These are phyloP conservation scores for Jamesozyma jinghongensis DNA, from an alignment of 805 yeast species.

Conservation along the genomic window DNA sequence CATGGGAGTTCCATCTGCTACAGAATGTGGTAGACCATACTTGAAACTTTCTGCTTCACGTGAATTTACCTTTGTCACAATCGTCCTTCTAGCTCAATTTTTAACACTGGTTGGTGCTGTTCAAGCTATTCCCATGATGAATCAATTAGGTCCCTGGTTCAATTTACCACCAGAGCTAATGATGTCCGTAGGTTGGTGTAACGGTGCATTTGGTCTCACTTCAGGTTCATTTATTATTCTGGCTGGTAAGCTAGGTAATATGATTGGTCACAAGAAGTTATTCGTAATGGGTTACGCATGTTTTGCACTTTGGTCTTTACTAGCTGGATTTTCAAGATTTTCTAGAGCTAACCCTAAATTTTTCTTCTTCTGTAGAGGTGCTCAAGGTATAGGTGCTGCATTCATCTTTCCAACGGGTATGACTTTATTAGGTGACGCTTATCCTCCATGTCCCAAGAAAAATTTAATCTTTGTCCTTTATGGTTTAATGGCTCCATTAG, in stretches of 20 bases:
- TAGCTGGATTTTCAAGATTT: conserved; percentile 44
- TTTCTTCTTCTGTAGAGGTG: conserved; percentile 38
- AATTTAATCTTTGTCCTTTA: conserved; percentile 46
- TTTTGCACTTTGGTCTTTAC: conserved; percentile 48
- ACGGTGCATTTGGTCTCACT: conserved; percentile 9
- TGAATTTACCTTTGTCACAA: conserved; percentile 6
- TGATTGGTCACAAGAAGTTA: conserved; percentile 49
- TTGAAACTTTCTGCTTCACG: background rate
- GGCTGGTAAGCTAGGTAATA: conserved; percentile 63
- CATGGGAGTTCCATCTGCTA: too few species aligned
- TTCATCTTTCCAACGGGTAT: conserved; percentile 48
- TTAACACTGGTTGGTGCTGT: conserved; percentile 6
- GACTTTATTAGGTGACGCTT: conserved; percentile 40
- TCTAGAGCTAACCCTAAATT: conserved; percentile 12
- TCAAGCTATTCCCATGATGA: conserved; percentile 10
- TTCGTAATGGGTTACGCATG: conserved; percentile 49
- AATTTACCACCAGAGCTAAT: conserved; percentile 1
- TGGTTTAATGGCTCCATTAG: conserved; percentile 57
- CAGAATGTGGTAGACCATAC: background rate
- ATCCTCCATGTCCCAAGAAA: conserved; percentile 32
- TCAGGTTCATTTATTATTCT: conserved; percentile 57
- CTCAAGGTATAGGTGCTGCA: conserved; percentile 60
- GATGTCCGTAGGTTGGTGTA: conserved; percentile 10
- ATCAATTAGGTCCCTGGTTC: conserved; percentile 3
- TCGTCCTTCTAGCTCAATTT: conserved; percentile 7